Conservation (phyloP, 73 alveolate genomes). For the Paramecium primaurelia region DNA sequence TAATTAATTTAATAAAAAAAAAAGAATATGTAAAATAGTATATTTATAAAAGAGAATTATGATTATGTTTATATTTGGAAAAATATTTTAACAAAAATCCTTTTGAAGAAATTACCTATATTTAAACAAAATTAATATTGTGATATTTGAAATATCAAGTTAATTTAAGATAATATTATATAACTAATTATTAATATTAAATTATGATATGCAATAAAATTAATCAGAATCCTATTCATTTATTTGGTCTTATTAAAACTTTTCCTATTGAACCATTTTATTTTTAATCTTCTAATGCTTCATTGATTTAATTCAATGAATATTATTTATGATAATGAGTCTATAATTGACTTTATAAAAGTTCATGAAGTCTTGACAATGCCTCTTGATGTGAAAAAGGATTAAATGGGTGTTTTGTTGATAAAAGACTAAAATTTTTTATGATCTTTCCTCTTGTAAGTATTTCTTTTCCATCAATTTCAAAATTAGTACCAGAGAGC, state of each 20-base stretch:
- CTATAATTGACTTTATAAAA: not conserved
- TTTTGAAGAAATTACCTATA: too few relatives aligned
- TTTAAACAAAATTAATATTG: too few relatives aligned
- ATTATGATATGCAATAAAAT: too few relatives aligned
- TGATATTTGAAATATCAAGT: too few relatives aligned
- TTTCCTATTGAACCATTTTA: not conserved
- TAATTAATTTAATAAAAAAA: not conserved
- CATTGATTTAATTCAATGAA: not conserved
- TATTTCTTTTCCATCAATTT: not conserved
- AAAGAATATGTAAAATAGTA: too few relatives aligned
- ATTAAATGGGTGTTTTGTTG: not conserved
- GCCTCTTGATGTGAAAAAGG: not conserved
- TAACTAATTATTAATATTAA: too few relatives aligned
- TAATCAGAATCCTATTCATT: not conserved
- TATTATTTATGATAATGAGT: not conserved
- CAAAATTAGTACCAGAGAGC: constrained; percentile 15
- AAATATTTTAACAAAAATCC: too few relatives aligned
- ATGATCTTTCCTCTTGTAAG: not conserved
- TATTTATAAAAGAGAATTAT: too few relatives aligned
- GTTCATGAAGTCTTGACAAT: not conserved
- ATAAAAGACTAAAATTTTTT: constrained; percentile 15
- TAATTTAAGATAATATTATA: too few relatives aligned
- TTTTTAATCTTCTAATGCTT: not conserved
- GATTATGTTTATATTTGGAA: too few relatives aligned
- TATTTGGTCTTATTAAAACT: not conserved